phyloP scores from a whole-genome alignment of 1,284 basidiomycete genomes.

The Melampsora larici-populina region DNA sequence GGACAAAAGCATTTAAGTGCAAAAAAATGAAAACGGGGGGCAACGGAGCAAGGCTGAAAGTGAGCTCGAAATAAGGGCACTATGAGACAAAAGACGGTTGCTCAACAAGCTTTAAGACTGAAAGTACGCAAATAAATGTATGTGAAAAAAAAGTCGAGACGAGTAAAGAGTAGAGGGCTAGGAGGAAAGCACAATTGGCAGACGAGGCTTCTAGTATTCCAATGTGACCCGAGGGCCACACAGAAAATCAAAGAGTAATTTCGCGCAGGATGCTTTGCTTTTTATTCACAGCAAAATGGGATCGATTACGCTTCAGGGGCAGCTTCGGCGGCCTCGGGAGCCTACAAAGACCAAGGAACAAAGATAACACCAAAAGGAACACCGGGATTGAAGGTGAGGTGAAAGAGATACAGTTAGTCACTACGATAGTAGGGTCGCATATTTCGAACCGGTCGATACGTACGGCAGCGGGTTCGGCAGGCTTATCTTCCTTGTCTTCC shows the following conservation, averaged over 20 bases:
- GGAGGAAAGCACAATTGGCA: slow-evolving; percentile 6
- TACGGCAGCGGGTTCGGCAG: slow-evolving; percentile 39
- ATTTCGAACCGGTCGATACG: background rate
- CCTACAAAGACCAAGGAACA: background rate
- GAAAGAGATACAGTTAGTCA: slow-evolving; percentile 2
- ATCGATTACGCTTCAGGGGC: slow-evolving; percentile 7
- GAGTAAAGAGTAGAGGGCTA: background rate
- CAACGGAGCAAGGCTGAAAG: background rate
- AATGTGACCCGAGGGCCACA: background rate
- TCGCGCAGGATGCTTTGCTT: slow-evolving; percentile 6
- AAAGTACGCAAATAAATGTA: slow-evolving; percentile 1
- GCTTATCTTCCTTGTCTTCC: slow-evolving; percentile 43
- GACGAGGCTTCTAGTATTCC: background rate
- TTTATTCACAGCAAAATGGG: slow-evolving; percentile 9
- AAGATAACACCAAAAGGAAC: background rate
- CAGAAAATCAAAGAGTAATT: slow-evolving; percentile 1
- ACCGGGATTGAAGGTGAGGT: background rate
- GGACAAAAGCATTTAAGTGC: background rate
- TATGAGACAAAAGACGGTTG: slow-evolving; percentile 5
- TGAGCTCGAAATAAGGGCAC: background rate
- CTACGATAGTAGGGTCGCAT: background rate
- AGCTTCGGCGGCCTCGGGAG: slow-evolving; percentile 9
- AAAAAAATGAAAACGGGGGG: background rate
- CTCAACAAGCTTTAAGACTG: slow-evolving; percentile 7
- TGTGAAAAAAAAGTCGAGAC: no score